Percentiles rank a stretch among this genome's conserved stretches.
Conservation (phyloP, 768 basidiomycete species). For the Leucogyrophana mollusca region DNA sequence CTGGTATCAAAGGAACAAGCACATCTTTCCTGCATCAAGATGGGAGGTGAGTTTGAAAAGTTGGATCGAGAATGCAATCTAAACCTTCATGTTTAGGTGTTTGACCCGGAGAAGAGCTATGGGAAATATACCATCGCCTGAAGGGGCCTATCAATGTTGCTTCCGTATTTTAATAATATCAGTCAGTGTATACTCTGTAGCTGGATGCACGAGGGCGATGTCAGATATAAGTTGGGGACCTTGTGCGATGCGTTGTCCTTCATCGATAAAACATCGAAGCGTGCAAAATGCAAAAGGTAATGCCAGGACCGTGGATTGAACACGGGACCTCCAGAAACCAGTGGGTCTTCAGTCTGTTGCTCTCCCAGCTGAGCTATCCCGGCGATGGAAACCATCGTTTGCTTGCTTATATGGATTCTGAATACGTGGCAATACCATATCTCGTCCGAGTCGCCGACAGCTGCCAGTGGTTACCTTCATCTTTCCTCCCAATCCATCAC, state of each 20-base stretch:
- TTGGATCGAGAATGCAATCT: background rate
- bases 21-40: slow-evolving; percentile 94
- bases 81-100: slow-evolving; percentile 52
- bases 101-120: slow-evolving; percentile 92
- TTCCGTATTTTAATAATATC: no score
- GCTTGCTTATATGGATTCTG: no score
- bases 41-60: slow-evolving; percentile 83
- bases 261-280: no score
- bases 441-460: no score
- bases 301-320: slow-evolving; percentile 46
- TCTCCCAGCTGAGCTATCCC: slow-evolving; percentile 38
- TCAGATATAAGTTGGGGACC: no score
- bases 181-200: no score
- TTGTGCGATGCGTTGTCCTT: no score
- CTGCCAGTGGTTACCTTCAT: no score
- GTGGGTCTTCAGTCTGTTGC: slow-evolving; percentile 32
- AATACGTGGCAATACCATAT: background rate
- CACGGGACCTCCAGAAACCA: slow-evolving; percentile 41
- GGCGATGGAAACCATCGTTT: slow-evolving; percentile 10
- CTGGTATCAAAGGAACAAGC: slow-evolving; percentile 95
- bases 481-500: background rate
- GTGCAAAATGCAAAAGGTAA: slow-evolving; percentile 15
- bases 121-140: slow-evolving; percentile 84
- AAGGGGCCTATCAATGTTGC: slow-evolving; percentile 2
- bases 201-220: no score